Evolutionary conservation across 768 basidiomycete species (phyloP), one percentile per base, ranked within the genome.

Genomic region (Leccinum broughii): DNA sequence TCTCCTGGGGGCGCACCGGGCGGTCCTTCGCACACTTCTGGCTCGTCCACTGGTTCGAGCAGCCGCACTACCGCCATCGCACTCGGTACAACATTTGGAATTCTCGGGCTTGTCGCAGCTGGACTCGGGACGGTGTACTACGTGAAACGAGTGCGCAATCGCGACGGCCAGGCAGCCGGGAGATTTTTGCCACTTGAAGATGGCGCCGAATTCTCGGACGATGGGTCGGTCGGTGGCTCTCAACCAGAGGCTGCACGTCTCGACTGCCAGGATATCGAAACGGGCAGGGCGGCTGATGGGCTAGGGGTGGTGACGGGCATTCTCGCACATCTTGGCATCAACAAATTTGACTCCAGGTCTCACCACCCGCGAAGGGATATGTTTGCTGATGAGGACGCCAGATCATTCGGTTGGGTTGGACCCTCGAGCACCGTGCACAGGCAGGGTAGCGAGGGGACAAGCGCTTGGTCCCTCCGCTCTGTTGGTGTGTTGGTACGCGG

Each of bases 331-430:
- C 53, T 75, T n/a, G 67, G 72, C 34, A 49, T 73, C 58, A 56
- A 41, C 24, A 70, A 56, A 54, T 54, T 51, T 57, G 56, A 54
- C 11, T 57, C 55, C 15, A 39, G 6, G 9, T n/a, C 55, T 17
- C 56, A 6, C 30, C 66, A 57, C 9, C 73, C 72, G 56, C 79
- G 90, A 32, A 79, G 81, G 32, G 89, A 92, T 68, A 91, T 92
- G 83, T 81, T 92, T 35, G 88, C 85, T 4, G 89, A 93, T 57
- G 90, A 92, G 72, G 90, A 92, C 65, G 77, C 80, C 2, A 77
- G 79, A 9, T 80, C 84, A 15, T 84, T 88, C 46, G 66, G 65
- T 13, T 51, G 57, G 62, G 56, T 41, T 41, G 61, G 62, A 35
- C 49, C 59, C 44, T 57, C 63, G 72, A 62, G 20, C 10, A 30